Evolutionary conservation across 2,329 filamentous ascomycete genomes (phyloP), one percentile per base, ranked within the genome.

Genomic region (Arthrobotrys pseudoclavata): DNA sequence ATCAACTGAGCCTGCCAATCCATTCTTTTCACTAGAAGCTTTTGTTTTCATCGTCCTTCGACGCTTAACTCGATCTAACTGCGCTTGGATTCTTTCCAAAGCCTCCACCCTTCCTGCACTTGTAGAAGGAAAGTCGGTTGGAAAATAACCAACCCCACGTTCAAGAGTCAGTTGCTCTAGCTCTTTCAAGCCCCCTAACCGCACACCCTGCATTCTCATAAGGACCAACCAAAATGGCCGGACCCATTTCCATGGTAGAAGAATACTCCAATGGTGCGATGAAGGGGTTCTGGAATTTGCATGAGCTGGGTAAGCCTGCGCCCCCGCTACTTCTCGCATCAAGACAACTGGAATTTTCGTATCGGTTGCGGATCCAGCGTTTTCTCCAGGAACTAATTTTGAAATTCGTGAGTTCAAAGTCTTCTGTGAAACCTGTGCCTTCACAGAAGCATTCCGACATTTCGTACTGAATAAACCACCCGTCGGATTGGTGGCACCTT

Each of bases 211-310:
- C 76, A 91, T 93, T 82, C 93, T 93, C 84, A 97, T 91, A 13
- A 98, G 84, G 55, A 89, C 90, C 81, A 95, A 91, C 96, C 96
- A 99, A 34, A 97, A 86, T 0, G 93, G 89, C 40, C 89, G 86
- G 40, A 98, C 91, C 81, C 92, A 97, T 82, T 92, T 94, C 93
- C 95, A 97, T 0, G 96, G 96, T 2, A 96, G 87, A 24, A 98
- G 86, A 0, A 98, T 83, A 0, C 91, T 96, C 93, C 94, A 98
- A 0, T 87, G 90, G 0, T 91, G 91, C 57, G 0, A 61, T 1
- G 96, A 96, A 15, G 98, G 96, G 1, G 87, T 85, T 0, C 92
- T 92, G 55, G 34, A 22, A 60, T n/a, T 1, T 2, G 55, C 1
- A 29, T 7, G 18, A 10, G 6, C 34, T 7, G 20, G 7, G 81